These are phyloP conservation scores for Neurospora sp. DNA, from an alignment of 495 filamentous ascomycete species.

Conservation along the genomic window DNA sequence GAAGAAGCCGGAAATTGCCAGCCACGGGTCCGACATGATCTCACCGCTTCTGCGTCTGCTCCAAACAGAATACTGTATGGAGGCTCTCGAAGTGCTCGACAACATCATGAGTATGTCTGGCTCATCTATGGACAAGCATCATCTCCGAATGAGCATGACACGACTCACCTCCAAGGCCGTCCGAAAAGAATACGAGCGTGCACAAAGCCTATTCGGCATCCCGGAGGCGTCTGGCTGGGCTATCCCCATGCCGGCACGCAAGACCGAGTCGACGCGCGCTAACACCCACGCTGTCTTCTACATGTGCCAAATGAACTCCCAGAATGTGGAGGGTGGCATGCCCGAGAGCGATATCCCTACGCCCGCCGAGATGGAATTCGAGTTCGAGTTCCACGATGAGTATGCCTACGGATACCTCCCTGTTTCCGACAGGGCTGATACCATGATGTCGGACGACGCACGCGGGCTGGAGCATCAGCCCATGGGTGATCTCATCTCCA, in stretches of 20 bases:
- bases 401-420: conserved; percentile 75
- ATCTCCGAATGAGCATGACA: conserved; percentile 95
- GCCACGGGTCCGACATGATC: conserved; percentile 88
- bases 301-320: conserved; percentile 48
- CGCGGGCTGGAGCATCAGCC: conserved; percentile 46
- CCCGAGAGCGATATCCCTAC: conserved; percentile 56
- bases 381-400: conserved; percentile 91
- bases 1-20: conserved; percentile 79
- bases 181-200: conserved; percentile 88
- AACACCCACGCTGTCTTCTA: conserved; percentile 98
- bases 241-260: conserved; percentile 82
- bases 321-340: conserved; percentile 35
- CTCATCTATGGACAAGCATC: conserved; percentile 85
- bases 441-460: conserved; percentile 84
- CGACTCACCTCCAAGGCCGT: conserved; percentile 68
- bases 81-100: conserved; percentile 83
- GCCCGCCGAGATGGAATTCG: conserved; percentile 32
- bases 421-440: conserved; percentile 56
- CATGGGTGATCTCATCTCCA: conserved; percentile 78
- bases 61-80: conserved; percentile 86
- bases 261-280: conserved; percentile 69
- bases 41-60: conserved; percentile 84
- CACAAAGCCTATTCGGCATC: conserved; percentile 90
- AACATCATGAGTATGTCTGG: conserved; percentile 90
- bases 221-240: conserved; percentile 95